Evolutionary conservation across 208 protist genomes (phyloP), one percentile per base, ranked within the genome.

Genomic region (Acanthamoeba castellanii): DNA sequence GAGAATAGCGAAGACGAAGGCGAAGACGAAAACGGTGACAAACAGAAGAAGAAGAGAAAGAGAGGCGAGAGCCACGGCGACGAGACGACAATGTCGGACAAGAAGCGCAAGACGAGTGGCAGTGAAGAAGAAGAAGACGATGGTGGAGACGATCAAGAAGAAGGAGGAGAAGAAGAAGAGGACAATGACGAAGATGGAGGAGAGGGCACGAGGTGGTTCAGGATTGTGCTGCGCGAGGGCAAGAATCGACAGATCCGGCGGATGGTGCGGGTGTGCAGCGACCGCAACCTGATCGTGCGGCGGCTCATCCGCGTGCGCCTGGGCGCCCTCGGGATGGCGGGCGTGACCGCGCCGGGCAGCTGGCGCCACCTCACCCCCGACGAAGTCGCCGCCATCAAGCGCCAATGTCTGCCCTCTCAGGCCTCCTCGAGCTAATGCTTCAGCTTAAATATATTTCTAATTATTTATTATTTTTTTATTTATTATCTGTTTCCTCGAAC

Each of bases 341-440:
- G 74, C 20, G n/a, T 84, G 14, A 84, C 74, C 34, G 30, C 45
- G 20, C 74, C 74, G 5, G 74, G 74, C 74, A 84, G 74, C 74
- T 84, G 74, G 74, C 74, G 74, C 45, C 45, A 55, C 74, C 74
- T 84, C 74, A 84, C 30, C 45, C 74, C 74, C 74, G 74, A 84
- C 37, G 74, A 84, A 25, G 74, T 84, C 0, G 74, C 74, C 45
- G 74, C 13, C 42, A 27, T 84, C 74, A 84, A 84, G 74, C 74
- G 74, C 20, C 45, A 55, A 11, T 66, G 59, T 20, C 13, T 25
- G 30, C 25, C 52, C 50, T 55, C 64, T 72, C 30, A 9, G n/a
- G 11, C 64, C 30, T 7, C 64, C 6, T 6, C 55, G 20, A 61
- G 16, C 11, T 61, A 5, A 61, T 1, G 55, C 1, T 13, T 9